These are phyloP conservation scores for Fusarium sororula DNA, from an alignment of 2,329 filamentous ascomycete genomes.

Conservation along the genomic window DNA sequence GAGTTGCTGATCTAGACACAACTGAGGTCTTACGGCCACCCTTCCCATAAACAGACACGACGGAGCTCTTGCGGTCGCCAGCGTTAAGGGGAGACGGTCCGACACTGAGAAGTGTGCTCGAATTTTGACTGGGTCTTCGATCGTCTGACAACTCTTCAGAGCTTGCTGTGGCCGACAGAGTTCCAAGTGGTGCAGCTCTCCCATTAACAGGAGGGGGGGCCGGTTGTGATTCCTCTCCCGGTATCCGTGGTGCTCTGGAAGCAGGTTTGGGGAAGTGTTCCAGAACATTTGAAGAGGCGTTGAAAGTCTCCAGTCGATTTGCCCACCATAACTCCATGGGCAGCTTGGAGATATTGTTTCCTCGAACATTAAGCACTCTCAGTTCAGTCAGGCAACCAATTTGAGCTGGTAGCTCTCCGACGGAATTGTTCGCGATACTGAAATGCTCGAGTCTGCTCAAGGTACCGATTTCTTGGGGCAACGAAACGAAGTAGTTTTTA, in stretches of 20 bases:
- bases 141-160: constrained; percentile 78
- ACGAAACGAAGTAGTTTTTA: constrained; percentile 93
- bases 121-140: constrained; percentile 85
- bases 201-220: constrained; percentile 50
- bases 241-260: constrained; percentile 71
- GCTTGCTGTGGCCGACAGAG: constrained; percentile 70
- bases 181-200: constrained; percentile 53
- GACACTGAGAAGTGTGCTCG: constrained; percentile 77
- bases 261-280: constrained; percentile 89
- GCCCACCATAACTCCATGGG: constrained; percentile 98
- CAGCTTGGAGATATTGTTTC: constrained; percentile 90
- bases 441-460: constrained; percentile 87
- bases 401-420: constrained; percentile 84
- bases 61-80: constrained; percentile 80
- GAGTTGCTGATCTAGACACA: constrained; percentile 71
- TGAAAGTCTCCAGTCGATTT: constrained; percentile 87
- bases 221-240: constrained; percentile 57
- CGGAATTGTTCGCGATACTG: constrained; percentile 90
- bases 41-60: constrained; percentile 82
- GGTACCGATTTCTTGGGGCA: constrained; percentile 86
- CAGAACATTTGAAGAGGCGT: constrained; percentile 94
- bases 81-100: constrained; percentile 74
- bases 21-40: constrained; percentile 87
- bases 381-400: constrained; percentile 89
- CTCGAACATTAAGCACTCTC: constrained; percentile 84